Evolutionary conservation across 2,329 filamentous ascomycete species (phyloP).

Genomic region (Magnaporthiopsis rhizophila): DNA sequence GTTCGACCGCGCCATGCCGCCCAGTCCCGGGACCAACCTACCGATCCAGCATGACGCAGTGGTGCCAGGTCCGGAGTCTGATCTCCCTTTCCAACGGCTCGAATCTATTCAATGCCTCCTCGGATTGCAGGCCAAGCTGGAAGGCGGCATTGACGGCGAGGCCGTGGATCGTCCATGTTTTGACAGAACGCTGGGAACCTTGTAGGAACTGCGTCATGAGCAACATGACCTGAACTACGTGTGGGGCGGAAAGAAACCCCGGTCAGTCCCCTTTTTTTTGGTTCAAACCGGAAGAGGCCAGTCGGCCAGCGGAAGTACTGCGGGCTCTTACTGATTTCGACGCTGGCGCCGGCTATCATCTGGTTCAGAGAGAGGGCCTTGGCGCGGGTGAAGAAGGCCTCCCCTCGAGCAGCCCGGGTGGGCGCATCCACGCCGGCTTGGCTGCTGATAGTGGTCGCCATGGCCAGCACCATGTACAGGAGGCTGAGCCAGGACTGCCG

Average conservation of each 20-base stretch:
- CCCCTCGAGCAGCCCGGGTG: conserved; percentile 29
- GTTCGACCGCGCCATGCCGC: not conserved
- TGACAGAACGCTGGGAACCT: conserved; percentile 42
- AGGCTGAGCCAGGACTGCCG: conserved; percentile 42
- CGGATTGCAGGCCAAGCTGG: conserved; percentile 42
- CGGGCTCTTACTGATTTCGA: conserved; percentile 23
- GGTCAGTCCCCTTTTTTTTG: too few relatives aligned
- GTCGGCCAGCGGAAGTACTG: too few relatives aligned
- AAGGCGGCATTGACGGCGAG: conserved; percentile 42
- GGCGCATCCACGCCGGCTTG: conserved; percentile 21
- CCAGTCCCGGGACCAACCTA: conserved; percentile 13
- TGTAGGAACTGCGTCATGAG: conserved; percentile 44
- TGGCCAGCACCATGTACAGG: conserved; percentile 41
- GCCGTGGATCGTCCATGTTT: conserved; percentile 47
- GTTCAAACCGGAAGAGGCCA: too few relatives aligned
- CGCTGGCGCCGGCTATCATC: conserved; percentile 30
- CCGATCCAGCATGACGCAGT: conserved; percentile 38
- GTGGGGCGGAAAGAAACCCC: not conserved
- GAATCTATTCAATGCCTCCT: conserved; percentile 25
- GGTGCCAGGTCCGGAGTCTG: conserved; percentile 40
- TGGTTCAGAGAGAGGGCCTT: conserved; percentile 33
- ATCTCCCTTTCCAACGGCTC: conserved; percentile 35
- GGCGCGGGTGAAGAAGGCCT: conserved; percentile 37
- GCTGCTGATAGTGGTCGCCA: conserved; percentile 30
- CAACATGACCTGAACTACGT: conserved; percentile 38